Evolutionary conservation across 2,329 filamentous ascomycete genomes (phyloP), one percentile per base, ranked within the genome.

Genomic region (Rhynchosporium secalis): DNA sequence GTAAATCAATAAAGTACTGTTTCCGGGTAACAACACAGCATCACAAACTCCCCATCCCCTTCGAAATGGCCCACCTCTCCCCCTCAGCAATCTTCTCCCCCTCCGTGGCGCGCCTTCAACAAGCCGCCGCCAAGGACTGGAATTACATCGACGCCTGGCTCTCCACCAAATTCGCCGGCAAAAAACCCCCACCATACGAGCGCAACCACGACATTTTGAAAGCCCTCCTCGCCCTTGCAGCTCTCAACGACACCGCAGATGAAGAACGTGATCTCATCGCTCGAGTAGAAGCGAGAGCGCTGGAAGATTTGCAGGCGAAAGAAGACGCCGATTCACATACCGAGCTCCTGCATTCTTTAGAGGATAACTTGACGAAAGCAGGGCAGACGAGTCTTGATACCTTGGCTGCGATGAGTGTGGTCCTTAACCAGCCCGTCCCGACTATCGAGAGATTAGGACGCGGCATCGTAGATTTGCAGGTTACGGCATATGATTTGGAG

Each of bases 61-160:
- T 20, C 20, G 26, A 58, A 38, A 76, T 76, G 75, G 71, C 74
- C 15, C 74, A 77, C 62, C 73, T 76, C 40, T 71, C 72, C 6
- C 70, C 71, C 6, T 71, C 81, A 12, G 84, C 85, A 64, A 86
- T 89, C 61, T 89, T 89, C 76, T 89, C 86, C 3, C 86, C 86
- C 12, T 87, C 85, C 0, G 78, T 87, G 38, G 86, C 86, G 58
- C 88, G 91, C 63, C 87, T 90, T 64, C 90, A 91, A 68, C 89
- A 90, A 65, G 89, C 90, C 12, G 87, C 90, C 66, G 90, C 92
- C 52, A 93, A 94, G 73, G 93, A 97, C 76, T 98, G 94, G 94
- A 88, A 87, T 60, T 92, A 90, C 68, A 84, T 97, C 69, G 92
- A 96, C 76, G 80, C 81, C 70, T 98, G 94, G 93, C 85, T 97